phyloP scores from a whole-genome alignment of 2,329 filamentous ascomycete genomes.

The Ascocoryne sarcoides region DNA sequence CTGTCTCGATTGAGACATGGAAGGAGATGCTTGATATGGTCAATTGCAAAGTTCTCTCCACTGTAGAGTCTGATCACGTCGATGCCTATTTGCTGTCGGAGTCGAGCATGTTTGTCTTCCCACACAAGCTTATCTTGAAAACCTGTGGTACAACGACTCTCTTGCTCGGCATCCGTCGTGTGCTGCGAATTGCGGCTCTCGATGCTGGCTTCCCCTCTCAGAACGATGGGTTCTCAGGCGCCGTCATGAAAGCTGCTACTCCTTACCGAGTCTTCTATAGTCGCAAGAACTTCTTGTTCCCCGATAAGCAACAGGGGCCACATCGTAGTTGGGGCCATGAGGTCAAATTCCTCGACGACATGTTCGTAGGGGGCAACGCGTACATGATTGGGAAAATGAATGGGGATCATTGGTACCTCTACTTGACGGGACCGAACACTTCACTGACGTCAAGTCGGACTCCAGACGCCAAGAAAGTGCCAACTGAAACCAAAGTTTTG shows the following conservation, averaged over 20 bases:
- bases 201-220: conserved; percentile 84
- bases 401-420: conserved; percentile 97
- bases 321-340: conserved; percentile 98
- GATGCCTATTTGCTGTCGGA: conserved; percentile 96
- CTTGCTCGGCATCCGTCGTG: conserved; percentile 77
- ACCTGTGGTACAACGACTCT: conserved; percentile 96
- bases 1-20: conserved; percentile 76
- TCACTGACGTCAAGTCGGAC: conserved; percentile 74
- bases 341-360: conserved; percentile 83
- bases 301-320: conserved; percentile 85
- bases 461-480: conserved; percentile 44
- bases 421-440: conserved; percentile 79
- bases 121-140: conserved; percentile 98
- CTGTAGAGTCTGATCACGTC: conserved; percentile 85
- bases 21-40: conserved; percentile 96
- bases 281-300: conserved; percentile 96
- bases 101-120: conserved; percentile 99
- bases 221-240: conserved; percentile 55
- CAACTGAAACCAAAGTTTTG: conserved; percentile 27
- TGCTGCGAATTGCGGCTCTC: conserved; percentile 83
- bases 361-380: conserved; percentile 85
- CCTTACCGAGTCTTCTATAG: conserved; percentile 98
- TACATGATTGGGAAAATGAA: conserved; percentile 99
- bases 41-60: conserved; percentile 95
- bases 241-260: conserved; percentile 68